Conservation (phyloP, 129 eudicot genomes). For the Centrapalus pauciflorus region DNA sequence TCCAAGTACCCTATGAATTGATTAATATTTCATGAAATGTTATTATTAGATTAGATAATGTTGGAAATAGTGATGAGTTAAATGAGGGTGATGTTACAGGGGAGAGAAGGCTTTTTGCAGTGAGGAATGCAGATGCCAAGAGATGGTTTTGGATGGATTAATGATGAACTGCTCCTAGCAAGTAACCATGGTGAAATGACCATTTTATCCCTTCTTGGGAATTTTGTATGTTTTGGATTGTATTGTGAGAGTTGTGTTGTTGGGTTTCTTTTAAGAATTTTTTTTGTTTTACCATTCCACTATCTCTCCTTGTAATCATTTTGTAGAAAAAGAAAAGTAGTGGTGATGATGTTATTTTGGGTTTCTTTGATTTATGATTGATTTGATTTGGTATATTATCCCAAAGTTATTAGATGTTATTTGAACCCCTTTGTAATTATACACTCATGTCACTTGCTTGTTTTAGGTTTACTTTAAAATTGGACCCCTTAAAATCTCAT, state of each 20-base stretch:
- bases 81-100: conserved; percentile 32
- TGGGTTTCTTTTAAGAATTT: background rate
- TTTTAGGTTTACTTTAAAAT: too few relatives aligned
- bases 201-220: conserved; percentile 17
- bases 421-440: too few relatives aligned
- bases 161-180: conserved; percentile 28
- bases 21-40: too few relatives aligned
- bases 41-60: too few relatives aligned
- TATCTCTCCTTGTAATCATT: conserved; percentile 28
- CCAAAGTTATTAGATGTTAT: too few relatives aligned
- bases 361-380: background rate
- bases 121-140: conserved; percentile 67
- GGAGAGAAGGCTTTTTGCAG: conserved; percentile 87
- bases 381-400: too few relatives aligned
- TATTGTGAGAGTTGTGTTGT: background rate
- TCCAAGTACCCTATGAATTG: too few relatives aligned
- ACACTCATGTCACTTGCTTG: too few relatives aligned
- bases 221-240: conserved; percentile 22
- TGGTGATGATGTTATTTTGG: conserved; percentile 22
- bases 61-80: background rate
- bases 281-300: conserved; percentile 27
- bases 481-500: too few relatives aligned
- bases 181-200: conserved; percentile 1
- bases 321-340: conserved; percentile 24
- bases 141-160: conserved; percentile 52